phyloP scores from a whole-genome alignment of 306 rosid species.

The Aeschynomene evenia region DNA sequence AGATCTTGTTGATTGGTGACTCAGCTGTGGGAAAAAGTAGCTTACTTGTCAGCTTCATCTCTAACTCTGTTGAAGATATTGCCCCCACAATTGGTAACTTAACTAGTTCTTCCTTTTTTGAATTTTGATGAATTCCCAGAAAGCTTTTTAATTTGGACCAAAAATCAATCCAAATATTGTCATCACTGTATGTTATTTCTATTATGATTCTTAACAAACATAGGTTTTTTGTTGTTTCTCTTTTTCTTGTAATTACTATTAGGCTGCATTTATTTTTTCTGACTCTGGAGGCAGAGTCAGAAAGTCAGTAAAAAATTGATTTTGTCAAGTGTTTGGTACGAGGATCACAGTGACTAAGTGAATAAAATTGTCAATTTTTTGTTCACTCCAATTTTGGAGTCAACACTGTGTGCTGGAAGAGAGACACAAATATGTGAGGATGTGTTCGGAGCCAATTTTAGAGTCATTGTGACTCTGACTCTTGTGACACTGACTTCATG shows the following conservation, averaged over 20 bases:
- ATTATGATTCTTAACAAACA: not conserved
- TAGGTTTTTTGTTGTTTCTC: not conserved
- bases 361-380: too few species aligned
- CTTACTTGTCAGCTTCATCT: conserved; percentile 84
- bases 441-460: too few species aligned
- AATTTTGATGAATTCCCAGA: not conserved
- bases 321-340: too few species aligned
- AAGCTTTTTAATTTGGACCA: not conserved
- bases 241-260: not conserved
- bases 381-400: too few species aligned
- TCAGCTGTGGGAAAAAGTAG: conserved; percentile 97
- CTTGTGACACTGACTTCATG: too few species aligned
- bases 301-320: too few species aligned
- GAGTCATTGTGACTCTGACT: too few species aligned
- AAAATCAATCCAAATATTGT: not conserved
- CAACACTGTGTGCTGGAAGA: too few species aligned
- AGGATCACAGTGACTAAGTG: too few species aligned
- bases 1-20: conserved; percentile 95
- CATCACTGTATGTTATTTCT: not conserved
- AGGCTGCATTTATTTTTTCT: too few species aligned
- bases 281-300: too few species aligned
- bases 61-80: conserved; percentile 53
- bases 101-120: conserved; percentile 19
- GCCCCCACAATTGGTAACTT: conserved; percentile 92
- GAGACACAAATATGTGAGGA: too few species aligned